Evolutionary conservation across 164 flowering plant species (phyloP), one percentile per base, ranked within the genome.

Genomic region (Sextonia rubra): DNA sequence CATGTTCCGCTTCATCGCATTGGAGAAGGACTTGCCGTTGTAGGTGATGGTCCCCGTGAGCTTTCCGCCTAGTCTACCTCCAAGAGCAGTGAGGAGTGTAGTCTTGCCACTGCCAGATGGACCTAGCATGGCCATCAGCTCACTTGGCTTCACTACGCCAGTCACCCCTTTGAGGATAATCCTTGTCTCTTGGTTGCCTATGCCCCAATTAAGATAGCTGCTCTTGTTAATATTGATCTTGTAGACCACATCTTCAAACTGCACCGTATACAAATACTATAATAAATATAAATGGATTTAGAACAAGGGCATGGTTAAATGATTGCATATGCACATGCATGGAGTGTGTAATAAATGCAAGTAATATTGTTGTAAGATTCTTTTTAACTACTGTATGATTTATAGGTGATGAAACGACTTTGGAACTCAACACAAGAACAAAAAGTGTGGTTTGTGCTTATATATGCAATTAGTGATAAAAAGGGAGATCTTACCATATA

Each of bases 91-190:
- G 1, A 92, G 73, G 1, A 89, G 83, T 1, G 96, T 91, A 6
- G 98, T 91, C 82, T 92, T 92, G 75, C 98, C 98, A 26, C 94
- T 85, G 61, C 98, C 98, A 0, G 98, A 92, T 0, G 98, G 97
- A 27, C 97, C 97, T 12, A 90, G 52, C 89, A 90, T 85, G 49
- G 95, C 97, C 15, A 92, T 76, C 82, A 92, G 82, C 73, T 92
- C 97, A 0, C 95, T 92, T 1, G 97, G 97, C 0, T 20, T 37
- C 18, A 90, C 91, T 3, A 76, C 47, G 9, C 97, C 97, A 0
- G 88, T 63, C 11, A 89, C 30, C 0, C 90, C 89, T 37, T 87
- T 92, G 25, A 92, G 68, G 64, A 92, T 89, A 12, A n/a, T 4
- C 69, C 80, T 86, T 48, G 85, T 85, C 52, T 74, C 56, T 47